Evolutionary conservation across 164 flowering plant species (phyloP), one percentile per base, ranked within the genome.

Genomic region (Annona squamosa): DNA sequence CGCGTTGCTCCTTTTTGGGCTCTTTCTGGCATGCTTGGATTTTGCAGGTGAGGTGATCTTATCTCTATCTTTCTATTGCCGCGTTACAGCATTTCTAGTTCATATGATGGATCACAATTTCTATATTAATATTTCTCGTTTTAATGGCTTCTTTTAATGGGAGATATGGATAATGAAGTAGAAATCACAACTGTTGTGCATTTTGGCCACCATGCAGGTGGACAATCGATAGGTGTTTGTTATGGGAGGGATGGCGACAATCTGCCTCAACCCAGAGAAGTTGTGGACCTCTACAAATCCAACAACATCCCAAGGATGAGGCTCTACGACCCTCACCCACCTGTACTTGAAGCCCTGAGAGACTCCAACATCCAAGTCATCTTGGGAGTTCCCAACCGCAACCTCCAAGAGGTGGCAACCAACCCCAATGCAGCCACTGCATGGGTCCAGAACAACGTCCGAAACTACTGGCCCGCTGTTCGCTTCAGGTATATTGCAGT

Each of bases 191-290:
- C 41, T 64, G 37, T 52, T 16, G 13, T 9, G 17, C 37, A 64
- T 19, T 64, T 64, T 19, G 37, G 9, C 41, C 44, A 13, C 16
- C 26, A 26, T 72, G 64, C 67, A 72, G 84, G 77, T 59, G 84
- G 72, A 18, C 68, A 73, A 69, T 66, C 80, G 0, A 42, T 79
- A 13, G 87, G 87, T 0, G 87, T 85, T 6, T 85, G 88, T 42
- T 86, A 86, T 63, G 88, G 88, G 67, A 79, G 72, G 83, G 12
- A 76, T 1, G 88, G 85, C 61, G 75, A 84, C 79, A 81, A 86
- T 73, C 75, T 86, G 17, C 86, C 86, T 26, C 26, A 80, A 1
- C 75, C 79, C 3, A 0, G 48, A 12, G 79, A 77, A 67, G 89
- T 84, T 0, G 71, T 84, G 3, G 48, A 59, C 10, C 81, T 86